These are phyloP conservation scores for Neolentinus lepideus DNA, from an alignment of 1,284 basidiomycete genomes.

Conservation along the genomic window DNA sequence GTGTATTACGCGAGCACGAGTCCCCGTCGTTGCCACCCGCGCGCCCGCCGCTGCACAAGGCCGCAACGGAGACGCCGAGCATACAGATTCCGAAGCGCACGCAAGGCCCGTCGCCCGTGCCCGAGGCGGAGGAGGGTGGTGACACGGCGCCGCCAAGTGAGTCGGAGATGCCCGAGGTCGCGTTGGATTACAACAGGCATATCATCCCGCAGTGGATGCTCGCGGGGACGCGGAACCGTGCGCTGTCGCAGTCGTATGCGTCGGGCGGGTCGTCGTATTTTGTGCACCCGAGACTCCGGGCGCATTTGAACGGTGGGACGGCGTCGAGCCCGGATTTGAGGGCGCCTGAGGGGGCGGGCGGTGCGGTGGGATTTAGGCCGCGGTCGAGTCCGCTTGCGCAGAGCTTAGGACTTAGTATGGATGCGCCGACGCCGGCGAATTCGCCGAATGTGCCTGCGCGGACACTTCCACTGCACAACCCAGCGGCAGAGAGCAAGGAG, in stretches of 20 bases:
- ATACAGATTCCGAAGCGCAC: neutral
- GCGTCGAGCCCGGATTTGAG: constrained; percentile 64
- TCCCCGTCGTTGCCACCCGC: constrained; percentile 5
- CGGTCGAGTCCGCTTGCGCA: constrained; percentile 35
- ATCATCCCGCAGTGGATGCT: constrained; percentile 95
- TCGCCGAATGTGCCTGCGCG: constrained; percentile 31
- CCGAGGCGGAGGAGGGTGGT: constrained; percentile 19
- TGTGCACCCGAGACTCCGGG: constrained; percentile 14
- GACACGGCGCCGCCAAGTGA: constrained; percentile 53
- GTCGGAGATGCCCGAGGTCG: constrained; percentile 84
- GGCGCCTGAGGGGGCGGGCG: constrained; percentile 21
- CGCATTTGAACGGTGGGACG: constrained; percentile 40
- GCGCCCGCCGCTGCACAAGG: constrained; percentile 27
- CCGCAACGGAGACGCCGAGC: constrained; percentile 23
- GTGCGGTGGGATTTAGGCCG: constrained; percentile 7
- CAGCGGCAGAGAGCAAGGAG: neutral
- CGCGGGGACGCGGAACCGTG: constrained; percentile 42
- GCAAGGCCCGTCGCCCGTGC: constrained; percentile 1
- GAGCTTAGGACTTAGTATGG: constrained; percentile 27
- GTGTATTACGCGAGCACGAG: constrained; percentile 43
- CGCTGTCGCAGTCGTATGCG: constrained; percentile 41
- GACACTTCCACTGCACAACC: constrained; percentile 2
- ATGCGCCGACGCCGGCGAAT: constrained; percentile 47
- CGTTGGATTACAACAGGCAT: constrained; percentile 88
- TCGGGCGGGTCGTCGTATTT: neutral